These are phyloP conservation scores for Umbelopsis ramanniana DNA, from an alignment of 192 early-diverging fungal genomes.

Conservation along the genomic window DNA sequence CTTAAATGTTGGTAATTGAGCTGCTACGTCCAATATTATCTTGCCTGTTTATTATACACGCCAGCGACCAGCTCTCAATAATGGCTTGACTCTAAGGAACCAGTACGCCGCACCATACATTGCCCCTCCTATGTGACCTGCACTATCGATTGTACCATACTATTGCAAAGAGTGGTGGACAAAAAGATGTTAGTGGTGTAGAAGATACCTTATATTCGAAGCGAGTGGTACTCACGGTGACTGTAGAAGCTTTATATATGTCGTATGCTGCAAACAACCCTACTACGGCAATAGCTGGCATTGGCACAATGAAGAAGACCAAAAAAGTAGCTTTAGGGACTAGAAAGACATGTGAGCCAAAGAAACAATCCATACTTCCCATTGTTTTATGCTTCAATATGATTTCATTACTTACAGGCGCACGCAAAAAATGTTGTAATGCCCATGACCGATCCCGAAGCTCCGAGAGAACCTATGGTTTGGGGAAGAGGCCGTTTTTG, in stretches of 20 bases:
- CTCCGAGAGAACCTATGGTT: slow-evolving; percentile 48
- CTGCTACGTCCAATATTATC: no score
- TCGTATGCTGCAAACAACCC: slow-evolving; percentile 56
- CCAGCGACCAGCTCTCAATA: slow-evolving; percentile 34
- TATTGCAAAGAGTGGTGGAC: slow-evolving; percentile 11
- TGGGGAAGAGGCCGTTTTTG: slow-evolving; percentile 33
- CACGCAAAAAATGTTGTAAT: slow-evolving; percentile 54
- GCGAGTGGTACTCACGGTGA: slow-evolving; percentile 21
- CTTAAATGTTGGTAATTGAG: no score
- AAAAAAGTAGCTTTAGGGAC: slow-evolving; percentile 50
- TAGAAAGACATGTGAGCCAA: slow-evolving; percentile 6
- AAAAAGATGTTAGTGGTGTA: not conserved
- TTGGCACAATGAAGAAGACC: slow-evolving; percentile 55
- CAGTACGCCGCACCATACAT: slow-evolving; percentile 50
- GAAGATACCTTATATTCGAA: no score
- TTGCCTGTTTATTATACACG: slow-evolving; percentile 22
- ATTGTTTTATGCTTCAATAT: not conserved
- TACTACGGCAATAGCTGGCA: slow-evolving; percentile 52
- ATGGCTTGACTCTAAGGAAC: slow-evolving; percentile 43
- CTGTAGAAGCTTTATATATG: slow-evolving; percentile 45
- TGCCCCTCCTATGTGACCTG: slow-evolving; percentile 53
- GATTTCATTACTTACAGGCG: slow-evolving; percentile 37
- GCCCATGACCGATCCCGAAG: slow-evolving; percentile 52
- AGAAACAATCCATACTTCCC: no score
- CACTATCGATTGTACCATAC: slow-evolving; percentile 50